Base-by-base conservation (phyloP, 2,329 filamentous ascomycete genomes). In the Botryosphaeria dothidea region DNA sequence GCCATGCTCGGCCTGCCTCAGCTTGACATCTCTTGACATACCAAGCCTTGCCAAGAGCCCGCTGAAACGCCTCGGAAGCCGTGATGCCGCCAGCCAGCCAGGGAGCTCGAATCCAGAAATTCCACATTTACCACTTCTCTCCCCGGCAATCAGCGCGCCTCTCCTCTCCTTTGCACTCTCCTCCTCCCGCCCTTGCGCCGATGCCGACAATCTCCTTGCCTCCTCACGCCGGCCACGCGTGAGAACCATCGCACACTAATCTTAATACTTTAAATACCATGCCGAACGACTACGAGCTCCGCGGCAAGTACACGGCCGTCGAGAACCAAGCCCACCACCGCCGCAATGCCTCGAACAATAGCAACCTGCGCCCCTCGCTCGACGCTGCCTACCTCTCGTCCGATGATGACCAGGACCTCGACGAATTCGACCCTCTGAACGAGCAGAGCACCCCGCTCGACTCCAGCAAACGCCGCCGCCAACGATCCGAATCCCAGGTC, bases 351-450 rank as follows among this genome's bases (percentile, higher is more conserved):
- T 34, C 69, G 58, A 73, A 76, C 45, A 73, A 74, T 49, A 71
- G 73, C 48, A 75, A 72, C 27, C 73, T 77, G 46, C 66, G 69
- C 17, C 62, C 69, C 43, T 71, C 70, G 17, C 67, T 69, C 62
- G 70, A 71, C 48, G 68, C 43, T 69, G 71, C 61, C 69, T 78
- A 68, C 72, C 66, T 78, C 58, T 73, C 74, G 62, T 76, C 74
- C n/a, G 72, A 73, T 57, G 71, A 69, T 62, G 72, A 77, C 36
- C 62, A 60, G 69, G 77, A 78, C 67, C 73, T 82, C 65, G 80
- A 81, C 67, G 80, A 81, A 64, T 75, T 81, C 68, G 81, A 83
- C 66, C 81, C 81, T 19, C 73, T 83, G 6, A 79, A 79, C 65
- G 77, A 76, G 67, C 75, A 74, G 68, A 75, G 70, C 68, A 76